Conservation (phyloP, 257 asterid species). For the Capsicum pubescens region DNA sequence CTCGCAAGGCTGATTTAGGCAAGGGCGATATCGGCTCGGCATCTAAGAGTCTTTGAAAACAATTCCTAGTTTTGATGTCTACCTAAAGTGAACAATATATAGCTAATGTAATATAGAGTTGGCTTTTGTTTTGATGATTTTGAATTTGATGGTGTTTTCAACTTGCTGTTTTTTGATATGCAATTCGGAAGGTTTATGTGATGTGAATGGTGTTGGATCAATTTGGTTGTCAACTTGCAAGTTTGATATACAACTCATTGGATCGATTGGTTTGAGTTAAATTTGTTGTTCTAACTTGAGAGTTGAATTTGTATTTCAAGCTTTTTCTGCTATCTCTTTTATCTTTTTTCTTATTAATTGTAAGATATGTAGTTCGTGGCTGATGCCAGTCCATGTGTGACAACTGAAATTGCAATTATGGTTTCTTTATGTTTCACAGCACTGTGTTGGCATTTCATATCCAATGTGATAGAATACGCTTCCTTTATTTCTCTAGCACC, state of each 20-base stretch:
- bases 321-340: neutral
- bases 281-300: too few relatives aligned
- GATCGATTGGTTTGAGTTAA: neutral
- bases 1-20: neutral
- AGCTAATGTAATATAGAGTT: neutral
- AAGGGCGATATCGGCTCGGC: conserved; percentile 24
- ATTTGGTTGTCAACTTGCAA: neutral
- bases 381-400: too few relatives aligned
- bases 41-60: conserved; percentile 25
- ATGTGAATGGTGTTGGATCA: neutral
- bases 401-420: too few relatives aligned
- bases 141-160: neutral
- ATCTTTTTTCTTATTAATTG: too few relatives aligned
- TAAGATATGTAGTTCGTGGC: too few relatives aligned
- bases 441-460: too few relatives aligned
- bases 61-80: neutral
- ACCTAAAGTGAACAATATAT: neutral
- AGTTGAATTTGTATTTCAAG: too few relatives aligned
- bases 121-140: neutral
- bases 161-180: too few relatives aligned
- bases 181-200: neutral
- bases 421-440: too few relatives aligned
- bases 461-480: too few relatives aligned
- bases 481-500: too few relatives aligned
- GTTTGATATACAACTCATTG: neutral